These are phyloP conservation scores for Kwoniella botswanensis DNA, from an alignment of 768 basidiomycete species.

Conservation along the genomic window DNA sequence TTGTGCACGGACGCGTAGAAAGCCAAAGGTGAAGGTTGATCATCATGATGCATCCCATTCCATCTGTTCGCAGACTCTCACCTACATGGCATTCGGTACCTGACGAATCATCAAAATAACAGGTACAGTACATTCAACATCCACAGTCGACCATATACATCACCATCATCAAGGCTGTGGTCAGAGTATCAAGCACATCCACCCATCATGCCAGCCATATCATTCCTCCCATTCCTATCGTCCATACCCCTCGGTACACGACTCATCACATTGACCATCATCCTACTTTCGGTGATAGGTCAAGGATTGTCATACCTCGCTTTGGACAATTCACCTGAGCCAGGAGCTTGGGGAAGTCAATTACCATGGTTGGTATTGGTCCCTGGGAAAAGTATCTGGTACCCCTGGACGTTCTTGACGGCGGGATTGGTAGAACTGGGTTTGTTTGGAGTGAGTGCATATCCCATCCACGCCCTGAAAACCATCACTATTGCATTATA, in stretches of 20 bases:
- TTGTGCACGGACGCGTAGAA: background rate
- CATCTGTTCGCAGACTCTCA: no score
- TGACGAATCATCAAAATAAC: background rate
- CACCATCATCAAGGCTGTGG: background rate
- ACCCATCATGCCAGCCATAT: slow-evolving; percentile 51
- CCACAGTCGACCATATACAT: background rate
- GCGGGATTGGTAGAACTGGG: slow-evolving; percentile 84
- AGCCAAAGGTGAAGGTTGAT: background rate
- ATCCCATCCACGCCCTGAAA: background rate
- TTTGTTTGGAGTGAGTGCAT: slow-evolving; percentile 73
- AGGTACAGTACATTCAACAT: background rate
- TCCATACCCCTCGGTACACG: slow-evolving; percentile 52
- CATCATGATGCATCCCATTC: background rate
- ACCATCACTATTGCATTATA: background rate
- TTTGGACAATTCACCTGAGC: slow-evolving; percentile 23
- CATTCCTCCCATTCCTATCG: slow-evolving; percentile 58
- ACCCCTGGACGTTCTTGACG: slow-evolving; percentile 93
- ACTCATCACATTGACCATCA: slow-evolving; percentile 43
- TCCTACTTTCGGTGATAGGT: slow-evolving; percentile 38
- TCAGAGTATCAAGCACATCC: background rate
- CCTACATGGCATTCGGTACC: background rate
- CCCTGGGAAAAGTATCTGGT: slow-evolving; percentile 78
- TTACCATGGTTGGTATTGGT: slow-evolving; percentile 76
- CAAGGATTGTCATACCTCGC: slow-evolving; percentile 27
- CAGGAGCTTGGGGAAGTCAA: slow-evolving; percentile 19